Conservation (phyloP, 228 moss, liverwort and hornwort species). For the Sphagnum fallax region DNA sequence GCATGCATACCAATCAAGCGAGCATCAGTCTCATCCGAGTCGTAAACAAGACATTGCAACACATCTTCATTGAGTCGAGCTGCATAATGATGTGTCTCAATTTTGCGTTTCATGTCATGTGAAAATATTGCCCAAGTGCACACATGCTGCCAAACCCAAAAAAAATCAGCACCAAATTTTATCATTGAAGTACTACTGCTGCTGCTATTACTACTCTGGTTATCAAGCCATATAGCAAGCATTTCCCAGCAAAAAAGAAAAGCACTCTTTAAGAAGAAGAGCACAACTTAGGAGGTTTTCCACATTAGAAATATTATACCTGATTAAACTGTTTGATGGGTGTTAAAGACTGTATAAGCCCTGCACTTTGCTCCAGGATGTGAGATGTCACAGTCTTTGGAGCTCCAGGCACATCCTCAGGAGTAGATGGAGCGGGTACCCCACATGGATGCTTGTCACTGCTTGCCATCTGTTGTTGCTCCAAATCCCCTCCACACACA, state of each 20-base stretch:
- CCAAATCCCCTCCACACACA: no score
- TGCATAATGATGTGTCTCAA: constrained; percentile 61
- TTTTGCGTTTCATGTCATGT: constrained; percentile 70
- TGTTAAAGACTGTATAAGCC: constrained; percentile 42
- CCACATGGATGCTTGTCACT: constrained; percentile 34
- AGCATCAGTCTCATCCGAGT: constrained; percentile 50
- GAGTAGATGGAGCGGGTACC: constrained; percentile 16
- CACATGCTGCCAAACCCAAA: constrained; percentile 41
- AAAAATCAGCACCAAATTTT: no score
- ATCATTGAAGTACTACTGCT: no score
- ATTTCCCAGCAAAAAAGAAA: no score
- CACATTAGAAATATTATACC: constrained; percentile 6
- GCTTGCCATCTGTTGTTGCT: constrained; percentile 13
- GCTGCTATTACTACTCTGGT: no score
- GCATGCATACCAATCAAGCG: constrained; percentile 49
- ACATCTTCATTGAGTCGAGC: constrained; percentile 73
- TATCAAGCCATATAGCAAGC: no score
- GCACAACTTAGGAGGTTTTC: no score
- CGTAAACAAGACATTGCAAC: constrained; percentile 68
- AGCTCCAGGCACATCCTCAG: constrained; percentile 53
- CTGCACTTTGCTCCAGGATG: constrained; percentile 30
- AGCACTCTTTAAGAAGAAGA: no score
- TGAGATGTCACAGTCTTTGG: constrained; percentile 39
- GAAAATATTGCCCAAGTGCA: constrained; percentile 73
- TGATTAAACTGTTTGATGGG: constrained; percentile 49